Base-by-base conservation (phyloP, 352 stramenopile genomes). In the Globisporangium emineosum region DNA sequence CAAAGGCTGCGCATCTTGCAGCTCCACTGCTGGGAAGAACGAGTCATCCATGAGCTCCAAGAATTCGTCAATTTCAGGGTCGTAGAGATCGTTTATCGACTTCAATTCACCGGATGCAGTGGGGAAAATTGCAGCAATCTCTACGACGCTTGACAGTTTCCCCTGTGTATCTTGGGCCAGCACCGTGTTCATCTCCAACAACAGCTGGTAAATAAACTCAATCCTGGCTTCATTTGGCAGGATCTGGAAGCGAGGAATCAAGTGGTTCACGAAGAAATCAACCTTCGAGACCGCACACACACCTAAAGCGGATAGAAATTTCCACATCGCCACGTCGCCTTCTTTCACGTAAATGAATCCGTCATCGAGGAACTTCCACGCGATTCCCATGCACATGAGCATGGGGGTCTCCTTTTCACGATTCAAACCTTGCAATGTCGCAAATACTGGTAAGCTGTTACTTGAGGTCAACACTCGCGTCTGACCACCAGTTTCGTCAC, bases 21-120 rank as follows among this genome's bases (percentile, higher is more conserved):
- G 65, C 30, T 88, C 76, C 23, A 75, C 25, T 17, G 79, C 80
- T 21, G 83, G 83, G 56, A 90, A 91, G 64, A 89, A 90, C 0
- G 79, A 76, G 4, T 73, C 80, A 33, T 90, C 76, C 77, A 91
- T 89, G 25, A 91, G 82, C 27, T 78, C 77, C 23, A 67, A 65
- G 62, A 91, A 90, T 27, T 86, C 77, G 30, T 89, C 74, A 32
- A 91, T 83, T 42, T 91, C 83, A 32, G 83, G 83, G 37, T 91
- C 83, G 40, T 88, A 91, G 50, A 91, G 66, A 47, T 90, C 77
- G 13, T 66, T 70, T 68, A 91, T 88, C 12, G 68, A 69, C 33
- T 80, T 86, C 45, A 85, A 50, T 23, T 84, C 76, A 50, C 83
- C 80, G 32, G 63, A 72, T 62, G 82, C 74, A 37, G 80, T 77